These are phyloP conservation scores for Lepraria neglecta DNA, from an alignment of 495 filamentous ascomycete genomes.

Conservation along the genomic window DNA sequence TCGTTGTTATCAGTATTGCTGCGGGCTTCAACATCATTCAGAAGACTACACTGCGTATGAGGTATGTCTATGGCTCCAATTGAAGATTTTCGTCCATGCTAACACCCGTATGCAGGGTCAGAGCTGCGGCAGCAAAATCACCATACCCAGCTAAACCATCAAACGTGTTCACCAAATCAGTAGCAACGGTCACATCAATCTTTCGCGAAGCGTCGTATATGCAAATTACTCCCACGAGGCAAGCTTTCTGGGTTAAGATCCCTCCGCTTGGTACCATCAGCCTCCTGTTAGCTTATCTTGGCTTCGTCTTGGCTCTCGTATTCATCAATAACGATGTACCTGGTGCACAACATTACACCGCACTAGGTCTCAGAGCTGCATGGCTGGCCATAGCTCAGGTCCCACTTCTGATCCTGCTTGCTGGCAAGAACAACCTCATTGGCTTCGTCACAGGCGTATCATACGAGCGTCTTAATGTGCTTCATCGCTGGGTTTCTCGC, in stretches of 20 bases:
- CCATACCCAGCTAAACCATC: slow-evolving; percentile 54
- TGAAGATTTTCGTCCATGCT: slow-evolving; percentile 4
- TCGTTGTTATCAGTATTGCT: slow-evolving; percentile 45
- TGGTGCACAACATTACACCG: slow-evolving; percentile 52
- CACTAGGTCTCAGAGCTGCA: slow-evolving; percentile 67
- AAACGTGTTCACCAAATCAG: slow-evolving; percentile 45
- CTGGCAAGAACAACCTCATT: slow-evolving; percentile 69
- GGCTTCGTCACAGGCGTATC: slow-evolving; percentile 61
- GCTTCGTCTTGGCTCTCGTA: slow-evolving; percentile 38
- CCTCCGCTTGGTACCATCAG: slow-evolving; percentile 51
- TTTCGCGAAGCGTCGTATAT: slow-evolving; percentile 59
- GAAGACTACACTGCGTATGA: slow-evolving; percentile 39
- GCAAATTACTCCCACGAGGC: slow-evolving; percentile 45
- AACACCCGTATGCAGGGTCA: slow-evolving; percentile 1
- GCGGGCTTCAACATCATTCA: slow-evolving; percentile 47
- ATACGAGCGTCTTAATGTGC: slow-evolving; percentile 75
- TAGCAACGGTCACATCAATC: slow-evolving; percentile 64
- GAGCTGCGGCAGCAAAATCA: slow-evolving; percentile 10
- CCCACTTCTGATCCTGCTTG: slow-evolving; percentile 71
- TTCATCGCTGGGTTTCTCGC: slow-evolving; percentile 73
- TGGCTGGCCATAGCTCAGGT: slow-evolving; percentile 72
- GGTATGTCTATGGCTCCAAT: slow-evolving; percentile 37
- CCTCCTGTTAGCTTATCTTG: slow-evolving; percentile 38
- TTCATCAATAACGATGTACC: slow-evolving; percentile 40
- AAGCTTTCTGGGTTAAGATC: slow-evolving; percentile 40